A percentile compares a stretch with the other conserved stretches of the same genome.
Evolutionary conservation across 306 rosid species (phyloP).

Genomic region (Ammopiptanthus mongolicus): DNA sequence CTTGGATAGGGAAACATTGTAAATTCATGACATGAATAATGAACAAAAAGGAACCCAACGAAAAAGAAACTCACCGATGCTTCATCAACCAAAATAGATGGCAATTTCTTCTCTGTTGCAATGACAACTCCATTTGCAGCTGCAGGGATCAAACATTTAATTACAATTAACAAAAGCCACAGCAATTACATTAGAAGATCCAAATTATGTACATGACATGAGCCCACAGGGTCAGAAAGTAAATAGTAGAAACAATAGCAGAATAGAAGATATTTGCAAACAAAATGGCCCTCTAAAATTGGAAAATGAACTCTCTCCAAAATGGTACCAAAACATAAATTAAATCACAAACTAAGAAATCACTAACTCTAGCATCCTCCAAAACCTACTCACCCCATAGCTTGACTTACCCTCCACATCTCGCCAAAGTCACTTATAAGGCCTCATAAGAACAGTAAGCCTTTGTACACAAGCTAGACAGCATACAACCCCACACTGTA

Average conservation of each 20-base stretch:
- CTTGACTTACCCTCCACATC: not conserved
- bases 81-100: constrained; percentile 94
- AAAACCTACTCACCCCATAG: not conserved
- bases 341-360: not conserved
- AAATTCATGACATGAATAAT: too few relatives aligned
- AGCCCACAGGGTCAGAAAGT: not conserved
- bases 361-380: constrained; percentile 1
- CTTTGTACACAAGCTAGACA: not conserved
- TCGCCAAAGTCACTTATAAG: not conserved
- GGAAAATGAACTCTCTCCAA: not conserved
- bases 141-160: constrained; percentile 35
- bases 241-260: not conserved
- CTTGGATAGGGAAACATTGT: too few relatives aligned
- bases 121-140: constrained; percentile 96
- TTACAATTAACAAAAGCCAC: not conserved
- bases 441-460: not conserved
- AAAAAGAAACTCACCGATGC: constrained; percentile 55
- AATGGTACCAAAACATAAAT: not conserved
- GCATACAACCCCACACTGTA: not conserved
- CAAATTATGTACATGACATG: not conserved
- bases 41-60: not conserved
- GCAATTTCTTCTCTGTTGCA: constrained; percentile 95
- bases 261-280: not conserved
- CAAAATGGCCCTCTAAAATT: not conserved
- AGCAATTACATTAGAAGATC: not conserved